phyloP scores from a whole-genome alignment of 768 basidiomycete species.

The Hydnum rufescens region DNA sequence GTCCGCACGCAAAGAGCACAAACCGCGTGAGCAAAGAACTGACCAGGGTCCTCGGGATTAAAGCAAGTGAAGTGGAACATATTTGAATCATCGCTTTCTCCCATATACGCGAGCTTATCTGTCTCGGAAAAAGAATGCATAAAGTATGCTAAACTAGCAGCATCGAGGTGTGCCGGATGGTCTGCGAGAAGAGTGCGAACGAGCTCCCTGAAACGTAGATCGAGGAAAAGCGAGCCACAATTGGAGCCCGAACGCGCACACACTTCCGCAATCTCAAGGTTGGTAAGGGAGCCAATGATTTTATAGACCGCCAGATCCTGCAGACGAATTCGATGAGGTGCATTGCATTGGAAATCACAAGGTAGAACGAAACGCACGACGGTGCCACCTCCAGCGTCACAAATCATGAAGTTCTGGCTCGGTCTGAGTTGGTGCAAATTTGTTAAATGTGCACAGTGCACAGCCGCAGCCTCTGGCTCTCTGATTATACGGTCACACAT shows the following conservation, averaged over 20 bases:
- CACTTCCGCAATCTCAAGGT: slow-evolving; percentile 81
- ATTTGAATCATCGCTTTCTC: slow-evolving; percentile 52
- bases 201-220: slow-evolving; percentile 69
- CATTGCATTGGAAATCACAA: background rate
- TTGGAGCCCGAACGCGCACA: slow-evolving; percentile 72
- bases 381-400: slow-evolving; percentile 52
- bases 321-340: too few relatives aligned
- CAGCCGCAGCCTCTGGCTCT: slow-evolving; percentile 65
- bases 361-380: background rate
- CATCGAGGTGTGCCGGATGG: slow-evolving; percentile 67
- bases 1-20: slow-evolving; percentile 30
- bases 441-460: slow-evolving; percentile 66
- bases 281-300: slow-evolving; percentile 59
- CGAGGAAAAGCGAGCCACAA: slow-evolving; percentile 72
- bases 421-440: slow-evolving; percentile 58
- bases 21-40: slow-evolving; percentile 29
- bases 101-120: slow-evolving; percentile 59
- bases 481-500: slow-evolving; percentile 16
- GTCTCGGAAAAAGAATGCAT: slow-evolving; percentile 71
- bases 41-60: slow-evolving; percentile 37
- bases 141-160: slow-evolving; percentile 68
- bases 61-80: slow-evolving; percentile 83
- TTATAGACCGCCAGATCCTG: slow-evolving; percentile 28
- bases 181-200: slow-evolving; percentile 53
- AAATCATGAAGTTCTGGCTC: slow-evolving; percentile 76